Percentiles rank a stretch among this genome's conserved stretches.
Evolutionary conservation across 2,329 filamentous ascomycete species (phyloP).

Genomic region (Neopestalotiopsis sp.): DNA sequence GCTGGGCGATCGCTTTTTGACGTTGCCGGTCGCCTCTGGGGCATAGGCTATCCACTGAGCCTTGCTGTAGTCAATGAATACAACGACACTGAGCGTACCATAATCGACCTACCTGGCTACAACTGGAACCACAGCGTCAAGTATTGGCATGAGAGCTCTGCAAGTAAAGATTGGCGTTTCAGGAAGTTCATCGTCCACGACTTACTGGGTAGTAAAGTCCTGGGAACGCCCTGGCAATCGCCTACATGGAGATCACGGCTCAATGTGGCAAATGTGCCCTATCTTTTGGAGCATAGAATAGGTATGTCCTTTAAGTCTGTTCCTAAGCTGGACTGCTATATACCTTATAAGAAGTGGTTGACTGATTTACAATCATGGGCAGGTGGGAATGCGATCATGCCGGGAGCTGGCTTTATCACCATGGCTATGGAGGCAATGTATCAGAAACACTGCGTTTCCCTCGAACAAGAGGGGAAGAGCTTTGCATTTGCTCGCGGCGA

Average conservation of each 20-base stretch:
- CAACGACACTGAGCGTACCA: not conserved
- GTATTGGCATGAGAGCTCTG: constrained; percentile 28
- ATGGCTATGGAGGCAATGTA: constrained; percentile 38
- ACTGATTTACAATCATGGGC: too few relatives aligned
- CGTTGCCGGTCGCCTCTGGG: constrained; percentile 29
- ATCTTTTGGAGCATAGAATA: constrained; percentile 50
- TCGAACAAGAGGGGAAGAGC: not conserved
- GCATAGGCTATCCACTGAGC: constrained; percentile 22
- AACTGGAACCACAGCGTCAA: constrained; percentile 28
- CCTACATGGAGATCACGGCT: constrained; percentile 23
- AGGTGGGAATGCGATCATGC: constrained; percentile 47
- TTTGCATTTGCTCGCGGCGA: constrained; percentile 17
- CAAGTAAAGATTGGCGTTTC: constrained; percentile 29
- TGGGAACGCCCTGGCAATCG: constrained; percentile 21
- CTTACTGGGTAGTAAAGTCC: constrained; percentile 26
- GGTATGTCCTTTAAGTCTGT: too few relatives aligned
- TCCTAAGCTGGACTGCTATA: too few relatives aligned
- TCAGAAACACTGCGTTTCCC: constrained; percentile 25
- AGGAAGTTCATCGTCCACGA: constrained; percentile 24
- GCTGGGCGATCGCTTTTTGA: constrained; percentile 23
- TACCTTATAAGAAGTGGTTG: too few relatives aligned
- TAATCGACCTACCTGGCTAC: constrained; percentile 33
- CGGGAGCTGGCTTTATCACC: constrained; percentile 42
- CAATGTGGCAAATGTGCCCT: constrained; percentile 35
- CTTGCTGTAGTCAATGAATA: constrained; percentile 26